These are phyloP conservation scores for Penicillium sp. DNA, from an alignment of 2,329 filamentous ascomycete species.

Conservation along the genomic window DNA sequence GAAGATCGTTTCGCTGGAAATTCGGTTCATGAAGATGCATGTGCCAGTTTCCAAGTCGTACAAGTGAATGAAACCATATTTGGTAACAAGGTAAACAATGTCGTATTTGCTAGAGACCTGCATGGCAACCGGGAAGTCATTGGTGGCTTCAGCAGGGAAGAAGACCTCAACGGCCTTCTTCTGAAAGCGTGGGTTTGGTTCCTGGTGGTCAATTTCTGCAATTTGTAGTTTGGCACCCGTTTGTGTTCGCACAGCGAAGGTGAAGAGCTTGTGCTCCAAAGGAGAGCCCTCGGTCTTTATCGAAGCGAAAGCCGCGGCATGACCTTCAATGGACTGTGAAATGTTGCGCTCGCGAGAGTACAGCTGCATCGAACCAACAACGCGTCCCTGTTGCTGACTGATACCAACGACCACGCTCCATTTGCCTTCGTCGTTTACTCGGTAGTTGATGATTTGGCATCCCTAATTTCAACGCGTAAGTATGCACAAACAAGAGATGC, in stretches of 20 bases:
- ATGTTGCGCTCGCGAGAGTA: constrained; percentile 95
- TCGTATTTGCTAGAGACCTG: constrained; percentile 97
- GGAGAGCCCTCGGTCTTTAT: constrained; percentile 83
- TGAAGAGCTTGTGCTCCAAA: constrained; percentile 90
- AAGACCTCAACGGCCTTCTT: constrained; percentile 98
- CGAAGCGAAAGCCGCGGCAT: constrained; percentile 90
- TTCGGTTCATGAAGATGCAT: constrained; percentile 99
- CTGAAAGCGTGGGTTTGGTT: constrained; percentile 80
- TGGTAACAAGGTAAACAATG: constrained; percentile 94
- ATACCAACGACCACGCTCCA: constrained; percentile 99
- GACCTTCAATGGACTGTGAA: constrained; percentile 96
- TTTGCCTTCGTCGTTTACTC: constrained; percentile 89
- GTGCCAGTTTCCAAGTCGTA: constrained; percentile 95
- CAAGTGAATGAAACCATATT: constrained; percentile 98
- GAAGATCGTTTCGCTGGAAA: constrained; percentile 98
- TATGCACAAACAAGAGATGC: background rate
- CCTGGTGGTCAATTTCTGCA: constrained; percentile 92
- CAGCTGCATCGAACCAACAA: constrained; percentile 94
- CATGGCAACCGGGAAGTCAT: constrained; percentile 97
- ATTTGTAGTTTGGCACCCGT: constrained; percentile 94
- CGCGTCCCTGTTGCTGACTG: constrained; percentile 84
- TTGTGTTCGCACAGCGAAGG: constrained; percentile 87
- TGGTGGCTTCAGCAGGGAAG: constrained; percentile 91
- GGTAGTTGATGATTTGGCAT: constrained; percentile 99
- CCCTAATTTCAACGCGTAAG: constrained; percentile 50